Conservation (phyloP, 163 green algal species). For the Scenedesmus sp. region DNA sequence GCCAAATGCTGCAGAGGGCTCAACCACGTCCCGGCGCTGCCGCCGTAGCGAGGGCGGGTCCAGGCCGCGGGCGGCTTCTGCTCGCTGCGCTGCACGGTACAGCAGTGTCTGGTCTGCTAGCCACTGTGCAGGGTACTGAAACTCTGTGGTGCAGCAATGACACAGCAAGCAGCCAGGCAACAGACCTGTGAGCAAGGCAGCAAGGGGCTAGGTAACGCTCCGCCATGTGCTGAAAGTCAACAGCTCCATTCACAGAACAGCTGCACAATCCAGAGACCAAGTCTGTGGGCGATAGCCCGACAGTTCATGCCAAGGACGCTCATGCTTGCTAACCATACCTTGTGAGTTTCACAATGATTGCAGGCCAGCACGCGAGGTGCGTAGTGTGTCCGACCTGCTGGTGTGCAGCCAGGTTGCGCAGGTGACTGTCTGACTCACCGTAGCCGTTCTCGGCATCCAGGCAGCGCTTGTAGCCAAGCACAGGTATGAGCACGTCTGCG, state of each 20-base stretch:
- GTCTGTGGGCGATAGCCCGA: too few relatives aligned
- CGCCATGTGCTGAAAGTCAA: too few relatives aligned
- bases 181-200: too few relatives aligned
- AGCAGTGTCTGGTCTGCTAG: constrained; percentile 86
- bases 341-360: too few relatives aligned
- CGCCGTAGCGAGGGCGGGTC: constrained; percentile 72
- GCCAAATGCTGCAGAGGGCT: constrained; percentile 84
- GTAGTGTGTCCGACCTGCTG: not conserved
- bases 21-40: constrained; percentile 44
- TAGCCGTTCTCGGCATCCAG: constrained; percentile 79
- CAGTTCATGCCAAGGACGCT: too few relatives aligned
- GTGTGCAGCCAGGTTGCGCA: not conserved
- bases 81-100: constrained; percentile 61
- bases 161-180: not conserved
- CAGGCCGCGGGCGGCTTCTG: constrained; percentile 63
- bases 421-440: constrained; percentile 60
- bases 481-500: constrained; percentile 81
- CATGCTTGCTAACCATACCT: too few relatives aligned
- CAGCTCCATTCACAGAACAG: too few relatives aligned
- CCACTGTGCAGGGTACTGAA: constrained; percentile 83
- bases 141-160: constrained; percentile 69
- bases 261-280: too few relatives aligned
- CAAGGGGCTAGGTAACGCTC: too few relatives aligned
- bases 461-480: constrained; percentile 80
- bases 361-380: too few relatives aligned